Evolutionary conservation across 2,329 filamentous ascomycete species (phyloP), one percentile per base, ranked within the genome.

Genomic region (Macrophomina phaseolina): DNA sequence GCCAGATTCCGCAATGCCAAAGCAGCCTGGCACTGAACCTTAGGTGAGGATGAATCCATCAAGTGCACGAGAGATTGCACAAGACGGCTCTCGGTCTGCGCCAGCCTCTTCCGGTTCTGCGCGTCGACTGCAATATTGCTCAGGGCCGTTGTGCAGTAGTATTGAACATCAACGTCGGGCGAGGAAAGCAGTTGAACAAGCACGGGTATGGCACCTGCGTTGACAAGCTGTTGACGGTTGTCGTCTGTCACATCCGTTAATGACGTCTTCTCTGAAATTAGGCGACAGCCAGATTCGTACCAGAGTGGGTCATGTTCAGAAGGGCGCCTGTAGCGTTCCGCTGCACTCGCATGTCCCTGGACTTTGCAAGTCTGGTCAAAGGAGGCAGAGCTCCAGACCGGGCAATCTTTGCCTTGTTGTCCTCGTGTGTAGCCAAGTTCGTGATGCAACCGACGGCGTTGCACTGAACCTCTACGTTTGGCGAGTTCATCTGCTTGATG

Each of bases 371-470:
- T 70, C 92, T 88, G 53, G 95, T 99, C 72, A 99, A 83, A 8
- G 95, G 95, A 7, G 91, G 92, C 66, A 99, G 85, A 65, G 95
- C 95, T 67, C 95, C 95, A 3, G 95, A 99, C 69, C 93, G 89
- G 72, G 95, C 95, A 78, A 99, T 99, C 82, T 97, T 97, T 67
- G 95, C 94, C 83, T 99, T 99, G 83, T 99, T 99, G 73, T 98
- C 95, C 81, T 99, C 95, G 76, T 99, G 95, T 2, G 95, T 99
- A 65, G 95, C 95, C 66, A 99, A 82, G 77, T 99, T 99, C 53
- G 95, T 99, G 79, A 99, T 99, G 83, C 95, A 99, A 62, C 95
- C 95, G 68, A 99, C 95, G 51, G 95, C 95, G 79, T 99, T 99
- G 84, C 95, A 99, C 81, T 99, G 95, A 32, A 99, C 95, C 79